A percentile compares a stretch with the other conserved stretches of the same genome.
Conservation (phyloP, 2,329 filamentous ascomycete genomes). For the Pseudogymnoascus sp. region DNA sequence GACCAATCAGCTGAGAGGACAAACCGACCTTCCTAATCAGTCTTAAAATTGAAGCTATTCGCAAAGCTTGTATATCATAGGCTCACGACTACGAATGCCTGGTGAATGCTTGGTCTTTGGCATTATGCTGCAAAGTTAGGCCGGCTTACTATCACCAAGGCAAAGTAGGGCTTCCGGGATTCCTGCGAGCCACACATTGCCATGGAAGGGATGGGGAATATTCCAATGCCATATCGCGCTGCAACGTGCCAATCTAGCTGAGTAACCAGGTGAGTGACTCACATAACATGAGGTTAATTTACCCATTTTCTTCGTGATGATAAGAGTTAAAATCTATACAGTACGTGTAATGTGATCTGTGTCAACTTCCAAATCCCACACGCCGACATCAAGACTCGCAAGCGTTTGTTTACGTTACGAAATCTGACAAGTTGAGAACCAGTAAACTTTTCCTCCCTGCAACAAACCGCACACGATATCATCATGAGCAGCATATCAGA, state of each 20-base stretch:
- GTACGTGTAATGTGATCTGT: background rate
- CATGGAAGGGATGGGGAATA: background rate
- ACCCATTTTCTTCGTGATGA: background rate
- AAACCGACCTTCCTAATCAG: background rate
- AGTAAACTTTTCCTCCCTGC: too few relatives aligned
- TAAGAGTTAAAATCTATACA: background rate
- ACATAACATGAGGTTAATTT: background rate
- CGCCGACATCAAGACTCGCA: background rate
- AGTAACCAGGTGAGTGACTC: background rate
- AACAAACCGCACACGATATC: background rate
- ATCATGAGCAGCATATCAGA: background rate
- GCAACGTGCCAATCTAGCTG: background rate
- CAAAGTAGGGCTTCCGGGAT: background rate
- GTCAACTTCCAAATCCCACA: background rate
- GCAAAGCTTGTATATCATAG: background rate
- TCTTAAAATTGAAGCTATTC: background rate
- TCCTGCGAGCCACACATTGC: too few relatives aligned
- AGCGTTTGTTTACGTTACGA: background rate
- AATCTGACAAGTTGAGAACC: too few relatives aligned
- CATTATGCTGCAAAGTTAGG: background rate
- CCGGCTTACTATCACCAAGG: background rate
- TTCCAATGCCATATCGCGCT: background rate
- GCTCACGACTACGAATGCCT: background rate
- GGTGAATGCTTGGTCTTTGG: background rate
- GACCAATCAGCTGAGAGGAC: background rate